Base-by-base conservation (phyloP, 2,329 filamentous ascomycete genomes). In the Bipolaris bicolor region DNA sequence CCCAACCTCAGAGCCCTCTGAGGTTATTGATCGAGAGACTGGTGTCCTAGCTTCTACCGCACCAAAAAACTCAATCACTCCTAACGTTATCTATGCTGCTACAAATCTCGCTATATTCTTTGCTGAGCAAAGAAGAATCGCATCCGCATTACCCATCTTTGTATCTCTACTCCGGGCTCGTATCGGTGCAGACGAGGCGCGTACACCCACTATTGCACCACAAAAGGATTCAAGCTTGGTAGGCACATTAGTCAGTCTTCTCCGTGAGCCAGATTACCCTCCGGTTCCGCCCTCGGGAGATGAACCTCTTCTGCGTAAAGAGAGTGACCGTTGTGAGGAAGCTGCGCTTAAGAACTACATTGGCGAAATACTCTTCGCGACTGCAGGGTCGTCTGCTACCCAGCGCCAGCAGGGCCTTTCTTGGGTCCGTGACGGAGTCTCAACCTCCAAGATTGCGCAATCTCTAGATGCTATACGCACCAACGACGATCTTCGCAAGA, bases 371-470 rank as follows among this genome's bases (percentile, higher is more conserved):
- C 83, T 98, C 31, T 97, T 90, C 75, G 86, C 91, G 0, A 85
- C 84, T 4, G 83, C 84, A n/a, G 78, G 80, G 3, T 58, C 72
- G 3, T 76, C 74, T 49, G 52, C 57, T 52, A 46, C 60, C 9
- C 63, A 72, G 16, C 79, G 75, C 16, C 80, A 81, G 49, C 88
- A 90, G 59, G 94, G 92, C 0, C 81, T 97, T 1, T 87, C 88
- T 5, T 98, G 94, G 94, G 97, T 94, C 0, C 86, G 92, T 53
- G 91, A 97, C 61, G 92, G 90, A 24, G 91, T 96, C 1, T 74
- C 72, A 0, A 79, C 90, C 1, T 90, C 92, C 2, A 92, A 93
- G 76, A 83, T 88, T 59, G 87, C 70, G 9, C 71, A 75, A 47
- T 66, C 60, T 87, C 67, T 82, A 87, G 40, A 84, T 82, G 64